Conservation (phyloP, 164 flowering plant species). For the Vitis rotundifolia region DNA sequence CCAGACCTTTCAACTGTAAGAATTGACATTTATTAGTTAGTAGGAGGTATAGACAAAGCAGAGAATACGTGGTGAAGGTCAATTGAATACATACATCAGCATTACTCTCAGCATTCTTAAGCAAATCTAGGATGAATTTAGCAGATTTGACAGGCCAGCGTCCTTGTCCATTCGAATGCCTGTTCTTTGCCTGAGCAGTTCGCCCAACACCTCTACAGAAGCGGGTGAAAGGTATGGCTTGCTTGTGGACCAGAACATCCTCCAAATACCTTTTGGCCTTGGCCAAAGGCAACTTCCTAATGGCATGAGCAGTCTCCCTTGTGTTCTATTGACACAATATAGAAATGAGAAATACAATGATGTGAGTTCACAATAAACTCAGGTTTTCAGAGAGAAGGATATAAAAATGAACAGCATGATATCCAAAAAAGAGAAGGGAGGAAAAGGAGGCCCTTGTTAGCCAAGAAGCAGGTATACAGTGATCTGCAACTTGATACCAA, state of each 20-base stretch:
- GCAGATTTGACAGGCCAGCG: constrained; percentile 98
- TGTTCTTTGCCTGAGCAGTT: constrained; percentile 91
- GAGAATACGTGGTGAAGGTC: neutral
- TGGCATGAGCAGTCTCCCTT: constrained; percentile 77
- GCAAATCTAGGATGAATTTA: constrained; percentile 76
- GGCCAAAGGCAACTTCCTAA: constrained; percentile 70
- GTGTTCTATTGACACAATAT: constrained; percentile 57
- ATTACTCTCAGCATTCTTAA: constrained; percentile 97
- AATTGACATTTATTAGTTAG: neutral
- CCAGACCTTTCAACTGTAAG: constrained; percentile 78
- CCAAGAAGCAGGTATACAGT: no score
- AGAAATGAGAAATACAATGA: neutral
- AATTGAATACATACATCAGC: constrained; percentile 60
- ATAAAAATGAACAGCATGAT: no score
- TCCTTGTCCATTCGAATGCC: constrained; percentile 95
- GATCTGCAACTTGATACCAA: no score
- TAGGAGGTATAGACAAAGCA: neutral
- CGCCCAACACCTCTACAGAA: constrained; percentile 96
- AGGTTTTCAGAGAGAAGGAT: no score
- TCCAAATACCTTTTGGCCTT: constrained; percentile 90
- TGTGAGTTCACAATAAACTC: no score
- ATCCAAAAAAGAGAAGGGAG: no score
- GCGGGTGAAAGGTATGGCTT: constrained; percentile 90
- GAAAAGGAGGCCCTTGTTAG: no score
- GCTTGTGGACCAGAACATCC: constrained; percentile 89